These are phyloP conservation scores for Solanum paucissectum DNA, from an alignment of 257 asterid genomes.

Conservation along the genomic window DNA sequence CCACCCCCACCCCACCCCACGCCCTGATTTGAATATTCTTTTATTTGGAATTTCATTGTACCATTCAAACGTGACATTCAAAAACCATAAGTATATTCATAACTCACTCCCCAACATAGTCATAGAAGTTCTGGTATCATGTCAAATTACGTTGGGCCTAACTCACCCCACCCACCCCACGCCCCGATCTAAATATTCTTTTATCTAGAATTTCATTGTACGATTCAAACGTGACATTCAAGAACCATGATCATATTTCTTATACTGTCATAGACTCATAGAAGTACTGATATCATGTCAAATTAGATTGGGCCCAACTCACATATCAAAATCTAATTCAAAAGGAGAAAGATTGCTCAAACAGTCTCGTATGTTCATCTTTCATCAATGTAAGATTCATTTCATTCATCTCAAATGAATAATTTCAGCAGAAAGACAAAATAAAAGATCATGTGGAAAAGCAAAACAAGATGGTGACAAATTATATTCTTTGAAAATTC, in stretches of 20 bases:
- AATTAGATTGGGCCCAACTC: not conserved
- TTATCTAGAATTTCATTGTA: not conserved
- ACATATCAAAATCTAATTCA: not conserved
- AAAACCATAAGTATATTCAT: too few relatives aligned
- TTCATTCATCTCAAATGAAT: not conserved
- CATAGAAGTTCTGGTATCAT: too few relatives aligned
- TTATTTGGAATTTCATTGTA: too few relatives aligned
- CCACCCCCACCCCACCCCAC: too few relatives aligned
- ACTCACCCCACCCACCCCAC: too few relatives aligned
- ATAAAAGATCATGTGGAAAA: not conserved
- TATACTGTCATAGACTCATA: not conserved
- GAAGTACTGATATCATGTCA: not conserved
- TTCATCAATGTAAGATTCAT: too few relatives aligned
- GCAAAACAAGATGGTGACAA: not conserved
- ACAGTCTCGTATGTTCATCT: too few relatives aligned
- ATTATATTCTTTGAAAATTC: not conserved
- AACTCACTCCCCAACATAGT: too few relatives aligned
- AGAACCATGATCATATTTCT: not conserved
- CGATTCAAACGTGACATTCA: not conserved
- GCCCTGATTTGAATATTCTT: too few relatives aligned
- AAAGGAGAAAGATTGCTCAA: rapidly evolving
- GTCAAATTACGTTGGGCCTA: too few relatives aligned
- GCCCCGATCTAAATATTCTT: not conserved
- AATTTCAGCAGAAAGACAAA: not conserved
- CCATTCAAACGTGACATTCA: too few relatives aligned